phyloP scores from a whole-genome alignment of 768 basidiomycete genomes.

The Dioszegia aurantiaca region DNA sequence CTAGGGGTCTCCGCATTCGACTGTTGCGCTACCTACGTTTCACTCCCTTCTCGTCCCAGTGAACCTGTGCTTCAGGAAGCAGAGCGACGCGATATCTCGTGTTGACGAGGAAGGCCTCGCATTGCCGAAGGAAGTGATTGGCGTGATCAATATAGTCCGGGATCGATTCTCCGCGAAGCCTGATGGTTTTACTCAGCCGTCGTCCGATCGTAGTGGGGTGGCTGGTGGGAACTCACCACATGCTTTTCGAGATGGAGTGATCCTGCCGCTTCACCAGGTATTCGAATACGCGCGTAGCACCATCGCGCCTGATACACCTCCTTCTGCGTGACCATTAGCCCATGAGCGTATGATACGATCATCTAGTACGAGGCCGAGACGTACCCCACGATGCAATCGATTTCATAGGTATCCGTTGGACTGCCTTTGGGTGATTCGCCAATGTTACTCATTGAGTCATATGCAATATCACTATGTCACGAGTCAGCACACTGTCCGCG shows the following conservation, averaged over 20 bases:
- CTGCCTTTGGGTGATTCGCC: too few species aligned
- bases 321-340: not conserved
- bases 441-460: too few species aligned
- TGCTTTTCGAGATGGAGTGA: slow-evolving; percentile 1
- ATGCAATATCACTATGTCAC: too few species aligned
- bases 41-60: slow-evolving; percentile 16
- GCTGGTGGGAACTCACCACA: slow-evolving; percentile 9
- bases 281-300: not conserved
- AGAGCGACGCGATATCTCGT: slow-evolving; percentile 2
- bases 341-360: too few species aligned
- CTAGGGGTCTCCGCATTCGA: too few species aligned
- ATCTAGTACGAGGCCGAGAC: too few species aligned
- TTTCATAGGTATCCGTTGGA: too few species aligned
- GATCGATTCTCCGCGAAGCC: slow-evolving; percentile 4
- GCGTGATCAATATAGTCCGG: not conserved
- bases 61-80: slow-evolving; percentile 8
- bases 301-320: not conserved
- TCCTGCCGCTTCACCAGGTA: slow-evolving; percentile 16
- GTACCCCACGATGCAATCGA: not conserved
- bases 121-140: slow-evolving; percentile 1
- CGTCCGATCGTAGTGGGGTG: too few species aligned
- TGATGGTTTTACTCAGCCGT: too few species aligned
- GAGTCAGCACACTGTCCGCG: too few species aligned
- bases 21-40: not conserved
- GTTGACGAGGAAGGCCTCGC: not conserved